Base-by-base conservation (phyloP, 805 yeast species). In the Zygosaccharomyces rouxii region DNA sequence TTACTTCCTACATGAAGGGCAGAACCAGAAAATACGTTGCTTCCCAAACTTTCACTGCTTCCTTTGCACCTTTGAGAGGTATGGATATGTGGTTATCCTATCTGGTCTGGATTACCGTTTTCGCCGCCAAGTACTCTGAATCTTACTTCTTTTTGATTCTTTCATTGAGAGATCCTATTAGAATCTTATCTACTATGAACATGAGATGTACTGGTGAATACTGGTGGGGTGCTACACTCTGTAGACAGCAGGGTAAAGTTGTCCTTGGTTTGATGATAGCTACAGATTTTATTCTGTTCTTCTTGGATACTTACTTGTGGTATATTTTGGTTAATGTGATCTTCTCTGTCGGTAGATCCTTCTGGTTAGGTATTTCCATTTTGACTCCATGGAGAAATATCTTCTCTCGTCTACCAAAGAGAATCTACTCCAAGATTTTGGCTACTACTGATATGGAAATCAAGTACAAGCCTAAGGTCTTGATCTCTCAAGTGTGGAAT, bases 341-440 rank as follows among this genome's bases (percentile, higher is more conserved):
- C 58, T 90, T 89, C 81, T 92, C 98, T 53, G 89, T 94, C 64
- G 97, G 96, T 61, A 88, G 96, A 69, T 94, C 99, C 13, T 94
- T 94, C 80, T 94, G 92, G 78, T 79, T 95, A 71, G 99, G 99
- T 85, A 90, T 94, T 62, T 94, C 99, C 40, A 92, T 94, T 57
- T 82, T 90, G 77, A 94, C 99, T 37, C 99, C 99, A 54, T 94
- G 99, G 99, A 88, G 98, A 81, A 94, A 95, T 70, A 90, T 94
- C 60, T 94, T 92, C 78, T 84, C 97, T 47, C 84, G 99, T 72
- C 76, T 94, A 68, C 99, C 99, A 68, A 94, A 94, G 83, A 89
- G 99, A 83, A 89, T 94, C 59, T 95, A 94, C 78, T 89, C 97
- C 48, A 94, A 94, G 81, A 84, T 94, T 57, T 80, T 94, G 72